These are phyloP conservation scores for Salisapilia sapeloensis DNA, from an alignment of 352 stramenopile genomes.

Conservation along the genomic window DNA sequence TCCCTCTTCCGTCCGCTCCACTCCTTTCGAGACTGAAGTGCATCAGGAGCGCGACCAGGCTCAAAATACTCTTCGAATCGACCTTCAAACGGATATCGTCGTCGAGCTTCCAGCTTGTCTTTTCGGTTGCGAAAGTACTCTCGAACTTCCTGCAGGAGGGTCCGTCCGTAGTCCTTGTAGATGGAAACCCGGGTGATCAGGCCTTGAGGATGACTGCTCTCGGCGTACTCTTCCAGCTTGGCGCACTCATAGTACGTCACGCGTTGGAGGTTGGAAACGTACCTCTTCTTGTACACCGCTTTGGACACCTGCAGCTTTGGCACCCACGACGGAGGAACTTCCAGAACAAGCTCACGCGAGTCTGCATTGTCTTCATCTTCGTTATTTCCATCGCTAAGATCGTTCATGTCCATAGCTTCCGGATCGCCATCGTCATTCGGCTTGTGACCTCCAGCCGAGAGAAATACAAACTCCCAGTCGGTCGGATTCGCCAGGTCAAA, in stretches of 20 bases:
- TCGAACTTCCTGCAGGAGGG: conserved; percentile 70
- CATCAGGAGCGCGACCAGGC: conserved; percentile 47
- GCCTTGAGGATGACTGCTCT: conserved; percentile 77
- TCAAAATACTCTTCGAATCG: conserved; percentile 78
- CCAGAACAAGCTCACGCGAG: conserved; percentile 52
- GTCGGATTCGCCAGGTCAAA: conserved; percentile 75
- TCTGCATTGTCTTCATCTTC: conserved; percentile 21
- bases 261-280: conserved; percentile 70
- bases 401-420: conserved; percentile 25
- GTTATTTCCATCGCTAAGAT: conserved; percentile 41
- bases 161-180: conserved; percentile 64
- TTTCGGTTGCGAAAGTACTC: conserved; percentile 88
- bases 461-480: conserved; percentile 87
- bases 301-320: conserved; percentile 54
- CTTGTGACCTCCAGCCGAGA: conserved; percentile 54
- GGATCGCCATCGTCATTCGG: conserved; percentile 19
- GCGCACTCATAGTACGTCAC: conserved; percentile 79
- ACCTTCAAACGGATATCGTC: conserved; percentile 64
- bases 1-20: conserved; percentile 77
- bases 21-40: conserved; percentile 66
- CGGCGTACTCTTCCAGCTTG: conserved; percentile 90
- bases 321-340: conserved; percentile 79
- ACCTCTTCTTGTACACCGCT: conserved; percentile 62
- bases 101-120: conserved; percentile 72
- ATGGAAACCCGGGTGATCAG: conserved; percentile 72